phyloP scores from a whole-genome alignment of 129 eudicot species.

The Oenanthe sinensis region DNA sequence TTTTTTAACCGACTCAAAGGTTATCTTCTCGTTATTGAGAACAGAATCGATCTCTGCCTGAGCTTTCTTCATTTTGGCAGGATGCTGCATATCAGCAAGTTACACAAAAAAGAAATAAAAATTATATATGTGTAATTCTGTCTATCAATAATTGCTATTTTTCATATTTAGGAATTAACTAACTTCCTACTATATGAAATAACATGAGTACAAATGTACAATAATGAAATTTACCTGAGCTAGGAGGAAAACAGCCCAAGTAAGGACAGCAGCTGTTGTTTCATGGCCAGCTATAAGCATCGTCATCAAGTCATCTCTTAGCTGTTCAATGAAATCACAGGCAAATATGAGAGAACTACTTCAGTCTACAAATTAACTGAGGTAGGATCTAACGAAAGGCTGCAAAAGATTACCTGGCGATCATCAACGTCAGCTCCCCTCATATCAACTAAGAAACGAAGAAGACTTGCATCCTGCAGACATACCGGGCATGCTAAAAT shows the following conservation, averaged over 20 bases:
- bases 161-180: background rate
- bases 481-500: constrained; percentile 20
- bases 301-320: constrained; percentile 96
- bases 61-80: constrained; percentile 88
- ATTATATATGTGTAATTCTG: constrained; percentile 14
- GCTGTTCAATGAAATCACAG: constrained; percentile 31
- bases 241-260: constrained; percentile 91
- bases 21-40: constrained; percentile 48
- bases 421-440: constrained; percentile 98
- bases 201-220: background rate
- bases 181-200: background rate
- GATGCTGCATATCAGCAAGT: constrained; percentile 54
- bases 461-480: constrained; percentile 94
- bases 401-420: constrained; percentile 61
- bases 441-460: constrained; percentile 98
- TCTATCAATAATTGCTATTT: background rate
- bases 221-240: constrained; percentile 47
- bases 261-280: constrained; percentile 98
- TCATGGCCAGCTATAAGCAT: constrained; percentile 99
- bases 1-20: constrained; percentile 64
- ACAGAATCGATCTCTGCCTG: constrained; percentile 84
- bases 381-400: constrained; percentile 8
- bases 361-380: background rate
- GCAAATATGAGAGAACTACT: background rate
- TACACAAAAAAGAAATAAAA: constrained; percentile 12